Percentiles rank a stretch among this genome's conserved stretches.
Conservation (phyloP, 208 protist genomes). For the Wallacemonas sp. region DNA sequence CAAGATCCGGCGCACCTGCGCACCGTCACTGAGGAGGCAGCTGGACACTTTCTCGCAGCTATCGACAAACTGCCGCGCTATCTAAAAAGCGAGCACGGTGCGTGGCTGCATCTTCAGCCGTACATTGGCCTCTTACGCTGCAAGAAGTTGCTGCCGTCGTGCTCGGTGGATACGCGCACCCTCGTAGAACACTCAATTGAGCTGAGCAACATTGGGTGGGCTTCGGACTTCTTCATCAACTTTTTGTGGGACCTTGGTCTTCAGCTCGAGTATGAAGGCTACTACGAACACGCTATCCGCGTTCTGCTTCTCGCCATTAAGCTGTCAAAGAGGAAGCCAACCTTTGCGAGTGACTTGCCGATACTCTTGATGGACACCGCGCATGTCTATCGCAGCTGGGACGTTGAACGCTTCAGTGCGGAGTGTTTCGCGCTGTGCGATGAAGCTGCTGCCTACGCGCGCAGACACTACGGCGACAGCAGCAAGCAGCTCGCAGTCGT, state of each 20-base stretch:
- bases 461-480: slow-evolving; percentile 39
- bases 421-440: slow-evolving; percentile 54
- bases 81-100: slow-evolving; percentile 71
- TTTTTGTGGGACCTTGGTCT: slow-evolving; percentile 64
- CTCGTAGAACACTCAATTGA: slow-evolving; percentile 65
- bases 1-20: slow-evolving; percentile 30
- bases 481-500: slow-evolving; percentile 62
- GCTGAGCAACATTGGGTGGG: slow-evolving; percentile 72
- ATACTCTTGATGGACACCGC: slow-evolving; percentile 63
- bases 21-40: slow-evolving; percentile 63
- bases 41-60: slow-evolving; percentile 58
- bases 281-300: slow-evolving; percentile 47
- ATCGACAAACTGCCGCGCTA: slow-evolving; percentile 62
- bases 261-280: slow-evolving; percentile 60
- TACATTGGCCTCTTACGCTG: slow-evolving; percentile 75
- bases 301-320: slow-evolving; percentile 63
- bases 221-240: slow-evolving; percentile 70
- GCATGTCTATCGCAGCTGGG: slow-evolving; percentile 73
- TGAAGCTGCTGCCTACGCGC: slow-evolving; percentile 57
- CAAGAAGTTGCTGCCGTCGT: slow-evolving; percentile 70
- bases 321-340: slow-evolving; percentile 67
- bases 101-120: slow-evolving; percentile 77
- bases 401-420: slow-evolving; percentile 37
- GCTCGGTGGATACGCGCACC: slow-evolving; percentile 59
- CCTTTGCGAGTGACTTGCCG: slow-evolving; percentile 41